Percentiles rank a stretch among this genome's conserved stretches.
Evolutionary conservation across 1,284 basidiomycete species (phyloP).

Genomic region (Cystobasidiaceae sp.): DNA sequence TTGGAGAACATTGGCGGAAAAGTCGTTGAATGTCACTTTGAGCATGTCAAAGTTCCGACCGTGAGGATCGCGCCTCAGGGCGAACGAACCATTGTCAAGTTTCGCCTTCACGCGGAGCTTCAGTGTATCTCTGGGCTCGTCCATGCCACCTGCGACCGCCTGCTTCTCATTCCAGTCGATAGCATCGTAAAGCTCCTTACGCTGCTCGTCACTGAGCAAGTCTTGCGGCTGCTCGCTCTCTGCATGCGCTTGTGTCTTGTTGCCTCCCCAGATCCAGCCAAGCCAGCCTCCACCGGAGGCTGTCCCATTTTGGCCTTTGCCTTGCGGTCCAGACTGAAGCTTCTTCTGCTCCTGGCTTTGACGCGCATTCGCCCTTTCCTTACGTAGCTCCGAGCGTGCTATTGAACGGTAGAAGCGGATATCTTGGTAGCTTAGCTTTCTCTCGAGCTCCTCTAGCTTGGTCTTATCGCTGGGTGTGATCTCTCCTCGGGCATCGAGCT

Average conservation of each 20-base stretch:
- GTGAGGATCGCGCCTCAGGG: constrained; percentile 65
- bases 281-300: constrained; percentile 60
- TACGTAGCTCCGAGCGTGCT: constrained; percentile 78
- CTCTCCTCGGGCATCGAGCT: constrained; percentile 58
- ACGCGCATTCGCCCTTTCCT: constrained; percentile 63
- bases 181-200: constrained; percentile 85
- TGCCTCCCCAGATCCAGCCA: constrained; percentile 73
- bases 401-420: constrained; percentile 97
- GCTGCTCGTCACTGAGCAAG: constrained; percentile 83
- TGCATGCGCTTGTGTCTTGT: constrained; percentile 40
- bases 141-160: constrained; percentile 58
- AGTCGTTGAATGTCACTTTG: constrained; percentile 80
- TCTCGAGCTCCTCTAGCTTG: constrained; percentile 66
- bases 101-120: constrained; percentile 71
- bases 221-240: constrained; percentile 53
- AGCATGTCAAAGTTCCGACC: constrained; percentile 65
- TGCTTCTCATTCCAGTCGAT: constrained; percentile 83
- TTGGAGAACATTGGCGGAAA: constrained; percentile 79
- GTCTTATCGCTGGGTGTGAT: constrained; percentile 58
- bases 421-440: constrained; percentile 84
- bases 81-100: constrained; percentile 80
- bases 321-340: constrained; percentile 42
- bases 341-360: constrained; percentile 64
- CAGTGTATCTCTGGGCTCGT: constrained; percentile 74
- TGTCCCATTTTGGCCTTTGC: constrained; percentile 51